Evolutionary conservation across 352 stramenopile genomes (phyloP).

Genomic region (Elongisporangium anandrum): DNA sequence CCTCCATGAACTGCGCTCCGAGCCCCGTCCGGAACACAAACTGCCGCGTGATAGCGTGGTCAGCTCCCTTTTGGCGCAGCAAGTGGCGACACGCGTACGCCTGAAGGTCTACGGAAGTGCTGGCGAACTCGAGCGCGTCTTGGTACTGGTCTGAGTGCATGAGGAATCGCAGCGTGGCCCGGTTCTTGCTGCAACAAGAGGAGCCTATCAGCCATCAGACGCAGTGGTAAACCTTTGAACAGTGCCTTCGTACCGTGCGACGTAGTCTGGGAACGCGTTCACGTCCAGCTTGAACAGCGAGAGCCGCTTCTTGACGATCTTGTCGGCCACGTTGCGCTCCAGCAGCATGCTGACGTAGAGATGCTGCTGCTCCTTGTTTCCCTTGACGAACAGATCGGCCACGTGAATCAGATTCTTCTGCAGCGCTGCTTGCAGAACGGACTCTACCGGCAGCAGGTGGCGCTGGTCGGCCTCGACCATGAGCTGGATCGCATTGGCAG

Average conservation of each 20-base stretch:
- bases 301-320: constrained; percentile 71
- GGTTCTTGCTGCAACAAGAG: constrained; percentile 22
- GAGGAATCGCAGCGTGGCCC: constrained; percentile 50
- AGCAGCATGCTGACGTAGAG: constrained; percentile 54
- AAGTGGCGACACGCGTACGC: constrained; percentile 58
- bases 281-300: constrained; percentile 48
- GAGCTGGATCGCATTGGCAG: constrained; percentile 35
- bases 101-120: constrained; percentile 17
- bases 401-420: constrained; percentile 48
- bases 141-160: constrained; percentile 58
- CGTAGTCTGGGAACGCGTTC: constrained; percentile 52
- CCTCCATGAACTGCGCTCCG: constrained; percentile 31
- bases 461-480: constrained; percentile 39
- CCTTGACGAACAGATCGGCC: constrained; percentile 52
- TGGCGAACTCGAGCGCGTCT: constrained; percentile 41
- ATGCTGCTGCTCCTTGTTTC: constrained; percentile 26
- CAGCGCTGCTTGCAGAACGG: constrained; percentile 35
- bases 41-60: constrained; percentile 38
- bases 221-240: background rate
- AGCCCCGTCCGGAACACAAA: constrained; percentile 48
- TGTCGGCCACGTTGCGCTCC: constrained; percentile 35
- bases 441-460: constrained; percentile 30
- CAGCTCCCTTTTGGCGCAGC: constrained; percentile 30
- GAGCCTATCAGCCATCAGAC: background rate
- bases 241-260: constrained; percentile 27